Conservation (phyloP, 164 flowering plant species). For the Euptelea pleiosperma region DNA sequence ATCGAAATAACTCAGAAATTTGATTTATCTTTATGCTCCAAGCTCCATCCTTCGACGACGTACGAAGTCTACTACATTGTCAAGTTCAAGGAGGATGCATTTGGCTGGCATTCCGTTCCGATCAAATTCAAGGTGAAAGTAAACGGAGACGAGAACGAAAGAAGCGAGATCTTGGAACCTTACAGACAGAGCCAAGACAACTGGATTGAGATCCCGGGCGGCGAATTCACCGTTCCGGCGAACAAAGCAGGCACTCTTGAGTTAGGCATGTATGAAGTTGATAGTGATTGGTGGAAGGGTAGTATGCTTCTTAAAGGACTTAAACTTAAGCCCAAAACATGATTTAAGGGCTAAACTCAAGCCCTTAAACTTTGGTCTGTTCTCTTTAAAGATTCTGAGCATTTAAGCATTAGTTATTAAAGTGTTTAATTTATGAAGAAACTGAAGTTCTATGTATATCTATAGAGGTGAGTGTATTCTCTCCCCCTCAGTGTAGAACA, state of each 20-base stretch:
- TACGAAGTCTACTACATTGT: constrained; percentile 20
- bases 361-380: too few relatives aligned
- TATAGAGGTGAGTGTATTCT: too few relatives aligned
- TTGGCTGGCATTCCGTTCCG: constrained; percentile 31
- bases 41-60: not conserved
- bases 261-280: constrained; percentile 31
- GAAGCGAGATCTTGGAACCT: constrained; percentile 8
- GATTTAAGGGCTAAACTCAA: too few relatives aligned
- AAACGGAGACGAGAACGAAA: constrained; percentile 10
- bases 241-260: not conserved
- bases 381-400: too few relatives aligned
- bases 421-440: too few relatives aligned
- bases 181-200: constrained; percentile 9
- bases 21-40: not conserved
- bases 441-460: too few relatives aligned
- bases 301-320: constrained; percentile 23
- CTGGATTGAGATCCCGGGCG: constrained; percentile 24
- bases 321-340: constrained; percentile 15
- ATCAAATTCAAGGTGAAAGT: constrained; percentile 11
- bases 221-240: constrained; percentile 15
- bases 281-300: constrained; percentile 36
- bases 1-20: constrained; percentile 21
- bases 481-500: too few relatives aligned
- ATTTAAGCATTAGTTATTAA: too few relatives aligned
- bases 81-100: constrained; percentile 29